Conservation (phyloP, 768 basidiomycete genomes). For the Tulasnella sp. region DNA sequence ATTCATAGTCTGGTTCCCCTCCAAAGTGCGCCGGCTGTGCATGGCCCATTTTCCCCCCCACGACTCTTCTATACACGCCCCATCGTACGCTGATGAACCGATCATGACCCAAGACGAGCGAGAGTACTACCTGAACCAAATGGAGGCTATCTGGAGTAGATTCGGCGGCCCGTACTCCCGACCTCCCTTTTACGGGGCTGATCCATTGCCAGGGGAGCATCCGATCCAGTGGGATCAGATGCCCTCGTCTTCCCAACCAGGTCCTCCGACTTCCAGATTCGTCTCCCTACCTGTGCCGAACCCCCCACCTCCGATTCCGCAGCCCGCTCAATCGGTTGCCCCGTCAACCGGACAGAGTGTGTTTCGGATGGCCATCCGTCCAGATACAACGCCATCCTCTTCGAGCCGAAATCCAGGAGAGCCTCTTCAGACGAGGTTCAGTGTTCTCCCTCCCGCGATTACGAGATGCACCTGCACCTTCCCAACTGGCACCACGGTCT, state of each 20-base stretch:
- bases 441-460: background rate
- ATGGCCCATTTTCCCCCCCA: background rate
- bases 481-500: background rate
- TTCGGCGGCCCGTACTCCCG: background rate
- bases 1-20: background rate
- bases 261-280: background rate
- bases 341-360: background rate
- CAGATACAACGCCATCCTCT: background rate
- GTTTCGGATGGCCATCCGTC: background rate
- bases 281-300: background rate
- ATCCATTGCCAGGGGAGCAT: background rate
- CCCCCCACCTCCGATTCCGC: background rate
- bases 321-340: background rate
- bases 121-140: background rate
- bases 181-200: background rate
- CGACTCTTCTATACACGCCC: background rate
- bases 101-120: background rate
- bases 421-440: background rate
- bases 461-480: background rate
- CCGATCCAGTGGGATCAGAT: background rate
- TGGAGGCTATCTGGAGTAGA: background rate
- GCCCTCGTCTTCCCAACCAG: background rate
- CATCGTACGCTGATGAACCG: background rate
- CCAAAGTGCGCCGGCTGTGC: background rate
- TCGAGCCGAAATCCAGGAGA: background rate